These are phyloP conservation scores for Eutrema yunnanense DNA, from an alignment of 345 rosid genomes.

Conservation along the genomic window DNA sequence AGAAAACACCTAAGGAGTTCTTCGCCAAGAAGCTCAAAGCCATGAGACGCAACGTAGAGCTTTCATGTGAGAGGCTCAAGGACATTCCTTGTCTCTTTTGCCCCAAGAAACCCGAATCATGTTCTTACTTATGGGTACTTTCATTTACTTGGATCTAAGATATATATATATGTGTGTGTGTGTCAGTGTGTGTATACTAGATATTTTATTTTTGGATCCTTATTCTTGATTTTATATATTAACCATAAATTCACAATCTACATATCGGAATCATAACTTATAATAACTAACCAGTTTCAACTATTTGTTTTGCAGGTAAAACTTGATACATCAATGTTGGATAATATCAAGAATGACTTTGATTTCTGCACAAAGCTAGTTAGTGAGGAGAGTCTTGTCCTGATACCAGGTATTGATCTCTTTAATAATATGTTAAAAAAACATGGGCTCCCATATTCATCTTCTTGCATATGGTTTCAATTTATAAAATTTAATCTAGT, in stretches of 20 bases:
- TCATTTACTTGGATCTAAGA: neutral
- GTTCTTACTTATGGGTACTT: conserved; percentile 34
- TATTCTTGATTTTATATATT: neutral
- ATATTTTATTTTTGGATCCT: neutral
- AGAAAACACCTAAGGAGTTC: neutral
- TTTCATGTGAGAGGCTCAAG: conserved; percentile 32
- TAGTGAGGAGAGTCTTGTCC: conserved; percentile 49
- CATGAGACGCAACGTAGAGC: conserved; percentile 36
- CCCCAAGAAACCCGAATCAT: conserved; percentile 44
- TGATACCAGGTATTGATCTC: conserved; percentile 46
- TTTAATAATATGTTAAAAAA: neutral
- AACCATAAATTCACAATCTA: neutral
- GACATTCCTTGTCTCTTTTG: conserved; percentile 51
- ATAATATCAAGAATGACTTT: conserved; percentile 41
- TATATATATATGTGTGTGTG: too few relatives aligned
- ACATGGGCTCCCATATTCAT: neutral
- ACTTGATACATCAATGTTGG: conserved; percentile 39
- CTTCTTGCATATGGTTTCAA: neutral
- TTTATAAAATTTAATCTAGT: neutral
- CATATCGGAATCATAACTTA: too few relatives aligned
- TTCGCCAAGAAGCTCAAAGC: neutral
- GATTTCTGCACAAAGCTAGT: conserved; percentile 51
- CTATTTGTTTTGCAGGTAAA: conserved; percentile 29
- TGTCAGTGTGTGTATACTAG: too few relatives aligned
- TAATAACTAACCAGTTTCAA: neutral